Evolutionary conservation across 805 yeast species (phyloP).

Genomic region (Candida rishiriensis): DNA sequence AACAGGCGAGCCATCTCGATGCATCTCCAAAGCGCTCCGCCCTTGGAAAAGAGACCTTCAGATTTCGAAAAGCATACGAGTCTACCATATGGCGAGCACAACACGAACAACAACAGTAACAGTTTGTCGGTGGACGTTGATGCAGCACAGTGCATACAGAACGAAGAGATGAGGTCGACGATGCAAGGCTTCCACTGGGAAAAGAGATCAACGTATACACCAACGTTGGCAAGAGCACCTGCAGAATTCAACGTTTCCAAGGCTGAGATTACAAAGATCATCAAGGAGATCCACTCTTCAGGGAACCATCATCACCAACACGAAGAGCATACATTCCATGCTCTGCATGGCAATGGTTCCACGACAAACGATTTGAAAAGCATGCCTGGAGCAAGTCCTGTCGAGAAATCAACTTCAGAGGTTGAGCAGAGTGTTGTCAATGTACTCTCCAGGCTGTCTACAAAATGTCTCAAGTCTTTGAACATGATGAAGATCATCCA

Average conservation of each 20-base stretch:
- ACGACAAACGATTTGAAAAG: neutral
- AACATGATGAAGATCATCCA: slow-evolving; percentile 25
- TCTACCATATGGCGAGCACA: too few relatives aligned
- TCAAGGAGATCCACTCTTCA: slow-evolving; percentile 10
- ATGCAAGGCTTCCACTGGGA: neutral
- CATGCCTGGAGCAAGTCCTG: too few relatives aligned
- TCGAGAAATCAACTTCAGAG: neutral
- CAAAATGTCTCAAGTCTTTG: slow-evolving; percentile 1
- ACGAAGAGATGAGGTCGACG: too few relatives aligned
- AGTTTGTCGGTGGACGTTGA: slow-evolving; percentile 1
- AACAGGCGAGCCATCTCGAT: too few relatives aligned
- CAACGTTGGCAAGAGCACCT: slow-evolving; percentile 7
- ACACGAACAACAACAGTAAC: neutral
- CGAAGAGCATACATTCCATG: too few relatives aligned
- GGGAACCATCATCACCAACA: too few relatives aligned
- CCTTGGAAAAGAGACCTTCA: too few relatives aligned
- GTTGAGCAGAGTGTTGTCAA: slow-evolving; percentile 4
- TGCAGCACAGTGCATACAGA: neutral
- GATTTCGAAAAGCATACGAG: too few relatives aligned
- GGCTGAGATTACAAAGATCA: slow-evolving; percentile 11
- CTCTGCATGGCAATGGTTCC: too few relatives aligned
- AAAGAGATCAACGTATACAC: slow-evolving; percentile 5
- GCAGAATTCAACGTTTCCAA: slow-evolving; percentile 9
- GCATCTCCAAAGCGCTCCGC: too few relatives aligned
- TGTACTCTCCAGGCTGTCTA: slow-evolving; percentile 6